A percentile compares a stretch with the other conserved stretches of the same genome.
phyloP scores from a whole-genome alignment of 306 rosid species.

The Hylodesmum podocarpum region DNA sequence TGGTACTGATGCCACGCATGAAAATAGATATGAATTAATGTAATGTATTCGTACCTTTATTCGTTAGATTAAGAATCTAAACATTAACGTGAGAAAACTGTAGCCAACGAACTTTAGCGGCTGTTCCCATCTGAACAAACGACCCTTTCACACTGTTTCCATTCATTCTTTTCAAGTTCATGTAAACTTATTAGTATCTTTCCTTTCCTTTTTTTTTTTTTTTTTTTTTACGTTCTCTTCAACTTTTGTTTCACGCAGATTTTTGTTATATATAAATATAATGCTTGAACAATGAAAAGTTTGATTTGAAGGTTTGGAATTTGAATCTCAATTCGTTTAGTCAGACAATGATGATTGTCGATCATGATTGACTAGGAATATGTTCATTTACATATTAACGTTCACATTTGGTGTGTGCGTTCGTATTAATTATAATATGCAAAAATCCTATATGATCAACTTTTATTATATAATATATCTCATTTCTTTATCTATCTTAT shows the following conservation, averaged over 20 bases:
- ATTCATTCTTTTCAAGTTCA: background rate
- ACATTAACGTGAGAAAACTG: constrained; percentile 41
- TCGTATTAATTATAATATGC: background rate
- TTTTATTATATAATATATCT: too few relatives aligned
- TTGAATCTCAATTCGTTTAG: background rate
- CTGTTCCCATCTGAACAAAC: constrained; percentile 41
- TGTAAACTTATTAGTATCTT: background rate
- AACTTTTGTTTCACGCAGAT: background rate
- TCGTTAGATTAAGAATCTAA: constrained; percentile 31
- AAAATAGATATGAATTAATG: constrained; percentile 34
- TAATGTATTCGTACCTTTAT: constrained; percentile 8
- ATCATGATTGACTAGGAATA: background rate
- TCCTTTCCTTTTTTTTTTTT: background rate
- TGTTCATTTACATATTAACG: background rate
- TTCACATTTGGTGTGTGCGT: background rate
- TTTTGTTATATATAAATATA: background rate
- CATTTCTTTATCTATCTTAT: too few relatives aligned
- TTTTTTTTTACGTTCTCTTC: background rate
- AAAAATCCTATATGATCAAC: background rate
- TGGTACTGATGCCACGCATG: constrained; percentile 45
- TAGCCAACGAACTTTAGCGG: constrained; percentile 63
- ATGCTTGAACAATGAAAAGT: background rate
- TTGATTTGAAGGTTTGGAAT: background rate
- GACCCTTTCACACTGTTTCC: constrained; percentile 48
- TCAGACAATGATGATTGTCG: background rate